Percentiles rank a stretch among this genome's conserved stretches.
Evolutionary conservation across 495 filamentous ascomycete species (phyloP).

Genomic region (Durotheca rogersii): DNA sequence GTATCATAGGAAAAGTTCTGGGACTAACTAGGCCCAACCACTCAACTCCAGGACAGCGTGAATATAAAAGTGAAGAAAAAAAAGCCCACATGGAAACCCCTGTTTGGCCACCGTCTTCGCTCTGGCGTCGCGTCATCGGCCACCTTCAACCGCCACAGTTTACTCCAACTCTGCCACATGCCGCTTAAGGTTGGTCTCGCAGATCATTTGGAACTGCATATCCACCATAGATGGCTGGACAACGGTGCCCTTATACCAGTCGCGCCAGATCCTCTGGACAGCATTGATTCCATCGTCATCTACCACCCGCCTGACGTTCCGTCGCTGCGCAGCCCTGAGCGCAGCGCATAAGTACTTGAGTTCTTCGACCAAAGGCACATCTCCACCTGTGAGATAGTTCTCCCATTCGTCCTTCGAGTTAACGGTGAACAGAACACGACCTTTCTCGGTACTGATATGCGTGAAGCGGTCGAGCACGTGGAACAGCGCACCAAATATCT

Average conservation of each 20-base stretch:
- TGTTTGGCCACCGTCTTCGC: not conserved
- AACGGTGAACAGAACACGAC: slow-evolving; percentile 36
- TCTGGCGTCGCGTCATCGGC: not conserved
- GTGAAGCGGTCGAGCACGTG: slow-evolving; percentile 44
- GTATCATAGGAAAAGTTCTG: slow-evolving; percentile 17
- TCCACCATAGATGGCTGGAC: slow-evolving; percentile 37
- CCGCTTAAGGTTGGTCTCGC: slow-evolving; percentile 34
- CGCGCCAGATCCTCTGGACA: slow-evolving; percentile 45
- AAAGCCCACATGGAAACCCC: slow-evolving; percentile 12
- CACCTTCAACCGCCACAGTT: not conserved
- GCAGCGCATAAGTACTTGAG: too few species aligned
- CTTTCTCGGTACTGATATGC: slow-evolving; percentile 6
- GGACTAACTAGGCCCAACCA: slow-evolving; percentile 17
- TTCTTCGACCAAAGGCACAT: slow-evolving; percentile 16
- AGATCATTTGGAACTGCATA: slow-evolving; percentile 40
- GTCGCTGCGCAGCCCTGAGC: too few species aligned
- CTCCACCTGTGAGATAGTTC: slow-evolving; percentile 25
- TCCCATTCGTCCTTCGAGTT: slow-evolving; percentile 35
- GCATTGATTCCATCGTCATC: slow-evolving; percentile 31
- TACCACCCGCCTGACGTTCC: not conserved
- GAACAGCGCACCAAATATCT: slow-evolving; percentile 44
- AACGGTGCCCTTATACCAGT: slow-evolving; percentile 39
- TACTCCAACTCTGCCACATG: slow-evolving; percentile 27
- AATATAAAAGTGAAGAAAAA: slow-evolving; percentile 3
- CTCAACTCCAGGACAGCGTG: slow-evolving; percentile 25